phyloP scores from a whole-genome alignment of 2,329 filamentous ascomycete species.

The Domatiomyces catenatus region DNA sequence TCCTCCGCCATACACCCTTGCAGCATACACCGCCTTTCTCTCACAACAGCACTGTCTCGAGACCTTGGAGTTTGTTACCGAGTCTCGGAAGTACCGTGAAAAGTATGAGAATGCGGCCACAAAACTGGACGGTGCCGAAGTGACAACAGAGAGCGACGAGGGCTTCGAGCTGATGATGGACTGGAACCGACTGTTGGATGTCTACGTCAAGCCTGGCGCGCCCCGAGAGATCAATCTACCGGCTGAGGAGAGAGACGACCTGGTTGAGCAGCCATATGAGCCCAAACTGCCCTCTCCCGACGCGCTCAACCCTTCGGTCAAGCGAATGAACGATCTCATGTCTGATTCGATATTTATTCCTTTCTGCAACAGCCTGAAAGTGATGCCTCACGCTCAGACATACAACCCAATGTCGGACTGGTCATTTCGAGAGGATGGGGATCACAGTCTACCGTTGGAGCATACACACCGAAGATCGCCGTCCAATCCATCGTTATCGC shows the following conservation, averaged over 20 bases:
- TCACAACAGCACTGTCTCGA: slow-evolving; percentile 96
- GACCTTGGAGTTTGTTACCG: slow-evolving; percentile 91
- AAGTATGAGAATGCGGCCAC: slow-evolving; percentile 47
- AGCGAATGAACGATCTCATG: slow-evolving; percentile 90
- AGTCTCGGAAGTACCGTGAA: slow-evolving; percentile 69
- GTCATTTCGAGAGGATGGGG: slow-evolving; percentile 25
- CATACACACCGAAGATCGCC: slow-evolving; percentile 14
- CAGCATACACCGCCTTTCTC: slow-evolving; percentile 88
- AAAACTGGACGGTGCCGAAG: slow-evolving; percentile 28
- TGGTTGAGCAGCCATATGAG: slow-evolving; percentile 49
- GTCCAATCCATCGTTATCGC: slow-evolving; percentile 14
- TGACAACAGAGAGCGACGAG: slow-evolving; percentile 39
- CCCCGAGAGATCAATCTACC: slow-evolving; percentile 84
- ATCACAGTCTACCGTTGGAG: slow-evolving; percentile 17
- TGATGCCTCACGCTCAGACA: slow-evolving; percentile 32
- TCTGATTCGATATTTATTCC: slow-evolving; percentile 89
- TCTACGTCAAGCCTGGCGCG: slow-evolving; percentile 75
- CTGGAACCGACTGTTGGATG: slow-evolving; percentile 77
- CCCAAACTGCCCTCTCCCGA: slow-evolving; percentile 55
- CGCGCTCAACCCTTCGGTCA: slow-evolving; percentile 64
- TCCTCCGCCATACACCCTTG: slow-evolving; percentile 74
- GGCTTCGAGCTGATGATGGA: slow-evolving; percentile 58
- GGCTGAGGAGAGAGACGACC: slow-evolving; percentile 63
- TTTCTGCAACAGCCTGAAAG: slow-evolving; percentile 58
- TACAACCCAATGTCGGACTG: slow-evolving; percentile 26